These are phyloP conservation scores for Cladosporium halotolerans DNA, from an alignment of 2,329 filamentous ascomycete species.

Conservation along the genomic window DNA sequence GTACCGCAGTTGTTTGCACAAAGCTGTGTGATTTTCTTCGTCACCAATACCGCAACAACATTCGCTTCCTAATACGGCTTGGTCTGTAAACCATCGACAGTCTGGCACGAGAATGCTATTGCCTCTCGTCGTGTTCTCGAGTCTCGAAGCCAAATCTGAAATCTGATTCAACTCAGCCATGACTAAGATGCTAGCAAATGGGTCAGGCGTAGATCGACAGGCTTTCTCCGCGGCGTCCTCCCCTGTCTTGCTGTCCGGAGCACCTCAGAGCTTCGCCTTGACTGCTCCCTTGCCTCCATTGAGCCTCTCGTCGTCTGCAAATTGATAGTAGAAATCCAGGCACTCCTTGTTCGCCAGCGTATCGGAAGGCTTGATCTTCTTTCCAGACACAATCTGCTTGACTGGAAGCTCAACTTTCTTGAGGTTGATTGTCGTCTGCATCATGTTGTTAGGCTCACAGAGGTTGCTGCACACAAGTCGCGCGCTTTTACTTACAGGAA, in stretches of 20 bases:
- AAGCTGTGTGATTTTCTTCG: no score
- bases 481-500: conserved; percentile 55
- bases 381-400: conserved; percentile 75
- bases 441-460: not conserved
- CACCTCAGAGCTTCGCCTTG: conserved; percentile 6
- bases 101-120: no score
- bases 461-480: not conserved
- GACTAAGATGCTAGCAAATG: no score
- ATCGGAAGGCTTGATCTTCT: conserved; percentile 66
- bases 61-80: no score
- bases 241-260: no score
- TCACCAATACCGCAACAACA: no score
- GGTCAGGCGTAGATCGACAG: no score
- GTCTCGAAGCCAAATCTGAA: no score
- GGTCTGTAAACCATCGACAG: no score
- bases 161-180: no score
- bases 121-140: no score
- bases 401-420: conserved; percentile 83
- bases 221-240: no score
- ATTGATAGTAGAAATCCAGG: conserved; percentile 72
- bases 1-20: not conserved
- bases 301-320: conserved; percentile 63
- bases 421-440: conserved; percentile 69
- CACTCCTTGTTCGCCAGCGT: conserved; percentile 72
- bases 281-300: not conserved